Percentiles rank a stretch among this genome's conserved stretches.
Conservation (phyloP, 1,284 basidiomycete genomes). For the Singerocomus rubriflavus region DNA sequence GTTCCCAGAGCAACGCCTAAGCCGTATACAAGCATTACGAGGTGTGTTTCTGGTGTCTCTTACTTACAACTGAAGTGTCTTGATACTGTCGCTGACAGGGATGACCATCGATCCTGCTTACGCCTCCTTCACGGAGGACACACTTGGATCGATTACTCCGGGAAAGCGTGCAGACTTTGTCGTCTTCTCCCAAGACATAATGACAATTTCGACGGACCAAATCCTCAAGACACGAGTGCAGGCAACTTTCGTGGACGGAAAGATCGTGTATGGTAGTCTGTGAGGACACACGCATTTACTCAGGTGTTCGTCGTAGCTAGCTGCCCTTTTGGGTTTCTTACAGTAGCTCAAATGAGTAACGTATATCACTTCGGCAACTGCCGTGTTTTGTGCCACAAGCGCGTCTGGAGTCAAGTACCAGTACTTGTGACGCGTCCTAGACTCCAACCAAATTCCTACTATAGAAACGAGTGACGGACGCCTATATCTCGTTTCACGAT, state of each 20-base stretch:
- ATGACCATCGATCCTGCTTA: slow-evolving; percentile 82
- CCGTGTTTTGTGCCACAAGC: slow-evolving; percentile 24
- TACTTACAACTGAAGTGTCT: neutral
- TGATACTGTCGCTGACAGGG: slow-evolving; percentile 32
- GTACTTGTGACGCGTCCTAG: slow-evolving; percentile 2
- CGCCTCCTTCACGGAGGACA: slow-evolving; percentile 78
- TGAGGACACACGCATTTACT: slow-evolving; percentile 2
- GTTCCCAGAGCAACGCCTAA: slow-evolving; percentile 80
- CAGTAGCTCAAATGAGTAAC: too few relatives aligned
- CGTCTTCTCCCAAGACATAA: slow-evolving; percentile 78
- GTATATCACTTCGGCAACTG: slow-evolving; percentile 12
- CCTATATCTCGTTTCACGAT: neutral
- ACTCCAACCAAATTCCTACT: neutral
- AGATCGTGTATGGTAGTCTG: slow-evolving; percentile 55
- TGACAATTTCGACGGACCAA: slow-evolving; percentile 57
- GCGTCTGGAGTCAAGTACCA: slow-evolving; percentile 9
- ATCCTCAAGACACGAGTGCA: slow-evolving; percentile 72
- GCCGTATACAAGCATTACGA: slow-evolving; percentile 68
- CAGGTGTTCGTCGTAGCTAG: too few relatives aligned
- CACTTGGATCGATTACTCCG: slow-evolving; percentile 65
- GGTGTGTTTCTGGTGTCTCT: slow-evolving; percentile 42
- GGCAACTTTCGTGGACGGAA: slow-evolving; percentile 79
- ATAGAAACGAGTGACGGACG: slow-evolving; percentile 1
- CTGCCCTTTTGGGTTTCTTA: too few relatives aligned
- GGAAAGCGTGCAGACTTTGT: slow-evolving; percentile 87